Base-by-base conservation (phyloP, 345 rosid species). In the Abelmoschus esculentus region DNA sequence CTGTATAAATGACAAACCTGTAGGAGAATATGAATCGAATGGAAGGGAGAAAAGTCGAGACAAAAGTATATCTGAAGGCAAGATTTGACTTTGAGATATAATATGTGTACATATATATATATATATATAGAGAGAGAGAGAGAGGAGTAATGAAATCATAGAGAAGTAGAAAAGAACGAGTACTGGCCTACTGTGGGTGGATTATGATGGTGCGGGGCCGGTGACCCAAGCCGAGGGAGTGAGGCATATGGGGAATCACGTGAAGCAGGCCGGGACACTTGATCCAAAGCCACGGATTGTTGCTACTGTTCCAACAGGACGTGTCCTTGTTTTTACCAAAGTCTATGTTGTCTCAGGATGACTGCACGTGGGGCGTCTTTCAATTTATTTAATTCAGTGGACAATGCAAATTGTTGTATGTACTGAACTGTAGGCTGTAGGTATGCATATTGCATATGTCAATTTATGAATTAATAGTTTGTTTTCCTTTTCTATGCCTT, bases 221-320 rank as follows among this genome's bases (percentile, higher is more conserved):
- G 38, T 8, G 50, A 14, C 54, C 54, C 34, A 64, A 42, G 54
- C 69, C 22, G 5, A 46, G 14, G 38, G 40, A 66, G 7, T 5
- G 68, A 29, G 32, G 55, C 69, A 66, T 11, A 66, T 66, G 69
- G 69, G 69, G 55, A 0, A 66, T 46, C 69, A 66, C 69, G 69
- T 66, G 38, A 32, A 46, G 56, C 56, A 47, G 38, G 46, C 26
- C 7, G 34, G 34, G 18, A 64, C 36, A 42, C 11, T 64, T 42
- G 34, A 47, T 46, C 26, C 22, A 66, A 66, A 46, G 40, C 69
- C 56, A 66, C 69, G 13, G 26, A 46, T 66, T 66, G 68, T 0
- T 42, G 68, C 68, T 15, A 44, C 32, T 64, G 68, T 44, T 64
- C 56, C 56, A 14, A 47, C 12, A 26, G 40, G 36, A 46, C 7